phyloP scores from a whole-genome alignment of 73 alveolate species.

The Urostyla sp. region DNA sequence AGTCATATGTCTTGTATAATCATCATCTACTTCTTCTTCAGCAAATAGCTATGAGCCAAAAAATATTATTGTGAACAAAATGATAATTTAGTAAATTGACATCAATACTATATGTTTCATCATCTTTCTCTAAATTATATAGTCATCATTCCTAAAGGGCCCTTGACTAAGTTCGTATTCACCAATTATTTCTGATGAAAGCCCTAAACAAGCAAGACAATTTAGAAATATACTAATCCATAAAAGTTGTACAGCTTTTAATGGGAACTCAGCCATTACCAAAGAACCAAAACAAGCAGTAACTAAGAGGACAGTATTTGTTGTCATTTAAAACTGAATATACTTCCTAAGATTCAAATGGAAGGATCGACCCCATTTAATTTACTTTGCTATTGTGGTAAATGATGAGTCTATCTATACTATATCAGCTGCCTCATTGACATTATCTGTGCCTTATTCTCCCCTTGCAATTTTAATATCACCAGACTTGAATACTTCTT shows the following conservation, averaged over 20 bases:
- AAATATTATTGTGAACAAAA: conserved; percentile 70
- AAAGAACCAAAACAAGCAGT: conserved; percentile 86
- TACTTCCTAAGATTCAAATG: conserved; percentile 89
- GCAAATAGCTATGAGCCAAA: conserved; percentile 76
- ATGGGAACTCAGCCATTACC: conserved; percentile 87
- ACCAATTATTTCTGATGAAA: conserved; percentile 95
- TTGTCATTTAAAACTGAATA: conserved; percentile 93
- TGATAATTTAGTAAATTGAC: conserved; percentile 73
- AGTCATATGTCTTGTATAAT: conserved; percentile 92
- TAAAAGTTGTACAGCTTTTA: conserved; percentile 88
- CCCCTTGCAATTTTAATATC: conserved; percentile 99
- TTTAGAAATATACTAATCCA: conserved; percentile 93
- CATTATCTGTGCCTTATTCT: conserved; percentile 98
- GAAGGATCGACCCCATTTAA: conserved; percentile 90
- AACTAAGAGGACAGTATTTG: conserved; percentile 87
- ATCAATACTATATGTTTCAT: conserved; percentile 86
- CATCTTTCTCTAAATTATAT: conserved; percentile 88
- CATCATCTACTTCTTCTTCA: conserved; percentile 59
- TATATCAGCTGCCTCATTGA: conserved; percentile 96
- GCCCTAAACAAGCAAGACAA: conserved; percentile 89
- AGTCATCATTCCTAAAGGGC: conserved; percentile 85
- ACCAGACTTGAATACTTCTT: conserved; percentile 92
- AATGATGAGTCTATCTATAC: conserved; percentile 95
- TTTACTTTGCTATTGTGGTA: conserved; percentile 92
- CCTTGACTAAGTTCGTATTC: conserved; percentile 78